Evolutionary conservation across 1,284 basidiomycete species (phyloP).

Genomic region (Ganoderma lingzhi): DNA sequence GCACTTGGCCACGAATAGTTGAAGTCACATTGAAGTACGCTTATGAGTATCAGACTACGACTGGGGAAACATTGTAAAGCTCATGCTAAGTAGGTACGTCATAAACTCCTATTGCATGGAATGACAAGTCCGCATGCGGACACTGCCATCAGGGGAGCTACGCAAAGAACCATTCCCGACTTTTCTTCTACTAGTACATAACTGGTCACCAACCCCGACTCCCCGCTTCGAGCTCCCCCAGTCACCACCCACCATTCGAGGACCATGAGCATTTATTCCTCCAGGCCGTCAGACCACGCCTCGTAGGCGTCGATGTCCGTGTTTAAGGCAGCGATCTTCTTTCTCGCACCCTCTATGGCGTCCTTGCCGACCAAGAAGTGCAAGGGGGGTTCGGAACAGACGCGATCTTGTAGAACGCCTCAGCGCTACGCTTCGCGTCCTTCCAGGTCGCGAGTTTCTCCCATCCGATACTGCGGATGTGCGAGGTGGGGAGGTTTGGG

Average conservation of each 20-base stretch:
- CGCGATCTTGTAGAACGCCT: constrained; percentile 25
- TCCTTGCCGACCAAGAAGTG: constrained; percentile 24
- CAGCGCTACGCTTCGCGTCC: constrained; percentile 15
- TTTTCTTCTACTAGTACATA: too few species aligned
- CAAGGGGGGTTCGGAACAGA: constrained; percentile 19
- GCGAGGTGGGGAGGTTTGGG: constrained; percentile 14
- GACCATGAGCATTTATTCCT: not conserved
- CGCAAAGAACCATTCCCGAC: too few species aligned
- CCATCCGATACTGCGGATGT: constrained; percentile 3
- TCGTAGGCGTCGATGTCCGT: constrained; percentile 15
- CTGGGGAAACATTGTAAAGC: too few species aligned
- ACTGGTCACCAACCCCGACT: too few species aligned
- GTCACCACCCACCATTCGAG: too few species aligned
- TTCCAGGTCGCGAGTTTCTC: not conserved
- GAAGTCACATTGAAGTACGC: too few species aligned
- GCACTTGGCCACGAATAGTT: too few species aligned
- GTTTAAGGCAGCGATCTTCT: constrained; percentile 9
- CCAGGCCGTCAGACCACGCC: constrained; percentile 20
- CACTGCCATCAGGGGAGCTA: not conserved
- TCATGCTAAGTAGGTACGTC: too few species aligned
- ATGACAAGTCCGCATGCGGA: not conserved
- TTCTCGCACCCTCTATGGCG: constrained; percentile 17
- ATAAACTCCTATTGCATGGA: not conserved
- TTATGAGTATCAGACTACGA: too few species aligned
- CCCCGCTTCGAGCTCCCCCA: too few species aligned